These are phyloP conservation scores for Isatis lusitanica DNA, from an alignment of 441 rosid genomes.

Conservation along the genomic window DNA sequence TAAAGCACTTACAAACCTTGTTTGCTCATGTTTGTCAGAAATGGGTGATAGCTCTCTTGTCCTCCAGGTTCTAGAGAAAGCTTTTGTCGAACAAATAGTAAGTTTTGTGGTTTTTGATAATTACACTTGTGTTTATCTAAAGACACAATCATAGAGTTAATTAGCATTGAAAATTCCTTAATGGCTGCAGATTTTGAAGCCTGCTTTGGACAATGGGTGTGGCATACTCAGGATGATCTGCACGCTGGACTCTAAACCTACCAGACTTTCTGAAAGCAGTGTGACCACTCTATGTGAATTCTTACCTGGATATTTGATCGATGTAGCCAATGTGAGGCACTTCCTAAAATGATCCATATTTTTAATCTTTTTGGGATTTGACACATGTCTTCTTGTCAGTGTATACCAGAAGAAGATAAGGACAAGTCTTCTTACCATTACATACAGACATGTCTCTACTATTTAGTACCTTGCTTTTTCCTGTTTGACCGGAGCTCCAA, in stretches of 20 bases:
- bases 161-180: neutral
- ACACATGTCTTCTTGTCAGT: conserved; percentile 45
- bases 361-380: neutral
- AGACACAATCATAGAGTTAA: neutral
- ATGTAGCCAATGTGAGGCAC: conserved; percentile 51
- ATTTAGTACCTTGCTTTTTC: conserved; percentile 60
- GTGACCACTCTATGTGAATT: conserved; percentile 47
- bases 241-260: conserved; percentile 64
- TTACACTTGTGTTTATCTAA: neutral
- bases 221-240: conserved; percentile 71
- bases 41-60: conserved; percentile 69
- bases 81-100: conserved; percentile 57
- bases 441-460: conserved; percentile 40
- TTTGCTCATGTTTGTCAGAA: conserved; percentile 57
- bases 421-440: conserved; percentile 25
- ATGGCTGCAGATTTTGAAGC: conserved; percentile 50
- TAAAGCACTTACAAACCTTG: conserved; percentile 46
- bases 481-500: conserved; percentile 61
- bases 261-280: conserved; percentile 67
- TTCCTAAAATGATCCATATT: neutral
- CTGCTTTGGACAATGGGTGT: conserved; percentile 60
- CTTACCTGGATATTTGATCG: conserved; percentile 60
- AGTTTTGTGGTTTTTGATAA: conserved; percentile 33
- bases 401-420: conserved; percentile 50
- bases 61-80: conserved; percentile 55